A percentile compares a stretch with the other conserved stretches of the same genome.
These are phyloP conservation scores for Stagonosporopsis cucurbitacearum DNA, from an alignment of 2,329 filamentous ascomycete species.

Conservation along the genomic window DNA sequence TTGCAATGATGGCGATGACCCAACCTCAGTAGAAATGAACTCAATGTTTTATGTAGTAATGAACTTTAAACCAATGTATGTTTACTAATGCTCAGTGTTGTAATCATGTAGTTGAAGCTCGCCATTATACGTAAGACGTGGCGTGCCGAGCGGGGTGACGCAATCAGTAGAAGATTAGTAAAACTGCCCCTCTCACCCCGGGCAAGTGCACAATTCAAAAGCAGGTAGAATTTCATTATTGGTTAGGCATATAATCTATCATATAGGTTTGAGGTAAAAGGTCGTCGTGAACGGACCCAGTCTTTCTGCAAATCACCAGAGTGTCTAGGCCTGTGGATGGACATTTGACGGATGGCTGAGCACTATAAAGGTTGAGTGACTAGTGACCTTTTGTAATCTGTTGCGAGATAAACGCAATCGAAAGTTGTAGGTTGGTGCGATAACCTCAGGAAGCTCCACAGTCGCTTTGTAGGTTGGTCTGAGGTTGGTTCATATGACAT, in stretches of 20 bases:
- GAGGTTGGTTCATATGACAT: no score
- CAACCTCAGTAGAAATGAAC: background rate
- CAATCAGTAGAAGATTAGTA: conserved; percentile 37
- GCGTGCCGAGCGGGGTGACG: conserved; percentile 27
- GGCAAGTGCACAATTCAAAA: background rate
- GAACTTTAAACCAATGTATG: conserved; percentile 12
- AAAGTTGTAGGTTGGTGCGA: background rate
- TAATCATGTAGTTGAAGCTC: conserved; percentile 26
- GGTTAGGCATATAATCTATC: background rate
- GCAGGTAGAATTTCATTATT: background rate
- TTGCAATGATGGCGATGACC: background rate
- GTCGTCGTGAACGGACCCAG: background rate
- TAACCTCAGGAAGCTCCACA: background rate
- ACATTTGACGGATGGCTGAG: background rate
- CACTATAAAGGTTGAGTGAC: background rate
- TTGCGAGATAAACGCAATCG: background rate
- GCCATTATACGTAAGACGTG: conserved; percentile 4
- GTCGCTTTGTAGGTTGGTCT: background rate
- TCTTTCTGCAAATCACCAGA: background rate
- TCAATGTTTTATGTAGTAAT: background rate
- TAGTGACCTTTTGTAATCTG: background rate
- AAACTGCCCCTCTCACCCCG: conserved; percentile 20
- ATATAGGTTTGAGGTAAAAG: background rate
- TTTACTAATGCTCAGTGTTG: conserved; percentile 37
- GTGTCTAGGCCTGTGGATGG: background rate